phyloP scores from a whole-genome alignment of 805 yeast species.

The Wickerhamiella sergipiensis region DNA sequence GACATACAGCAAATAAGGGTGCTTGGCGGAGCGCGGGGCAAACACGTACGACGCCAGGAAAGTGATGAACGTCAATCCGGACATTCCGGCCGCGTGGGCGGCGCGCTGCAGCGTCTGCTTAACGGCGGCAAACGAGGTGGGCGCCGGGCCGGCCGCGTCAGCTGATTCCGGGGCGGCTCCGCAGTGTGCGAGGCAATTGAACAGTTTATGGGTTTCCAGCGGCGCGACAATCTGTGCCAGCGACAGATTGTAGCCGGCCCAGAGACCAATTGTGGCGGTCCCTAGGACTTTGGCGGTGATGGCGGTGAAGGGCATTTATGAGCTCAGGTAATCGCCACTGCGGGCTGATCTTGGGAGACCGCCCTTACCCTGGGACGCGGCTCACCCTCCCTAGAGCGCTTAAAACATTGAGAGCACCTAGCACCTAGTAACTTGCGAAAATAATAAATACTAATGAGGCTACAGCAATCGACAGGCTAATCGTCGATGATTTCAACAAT shows the following conservation, averaged over 20 bases:
- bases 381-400: too few relatives aligned
- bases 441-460: too few relatives aligned
- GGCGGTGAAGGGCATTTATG: constrained; percentile 13
- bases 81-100: constrained; percentile 9
- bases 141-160: constrained; percentile 9
- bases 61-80: constrained; percentile 16
- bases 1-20: constrained; percentile 25
- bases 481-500: too few relatives aligned
- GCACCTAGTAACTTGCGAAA: too few relatives aligned
- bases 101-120: neutral
- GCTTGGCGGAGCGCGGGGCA: constrained; percentile 19
- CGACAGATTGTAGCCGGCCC: constrained; percentile 23
- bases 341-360: neutral
- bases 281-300: constrained; percentile 25
- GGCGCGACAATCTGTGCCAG: neutral
- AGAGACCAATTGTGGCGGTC: constrained; percentile 24
- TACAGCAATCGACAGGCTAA: too few relatives aligned
- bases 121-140: neutral
- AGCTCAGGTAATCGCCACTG: neutral
- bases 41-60: constrained; percentile 17
- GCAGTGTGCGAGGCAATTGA: neutral
- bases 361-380: too few relatives aligned
- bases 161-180: neutral
- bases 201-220: neutral
- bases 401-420: too few relatives aligned